A percentile compares a stretch with the other conserved stretches of the same genome.
Evolutionary conservation across 2,329 filamentous ascomycete genomes (phyloP).

Genomic region (Penicillium janthinellum): DNA sequence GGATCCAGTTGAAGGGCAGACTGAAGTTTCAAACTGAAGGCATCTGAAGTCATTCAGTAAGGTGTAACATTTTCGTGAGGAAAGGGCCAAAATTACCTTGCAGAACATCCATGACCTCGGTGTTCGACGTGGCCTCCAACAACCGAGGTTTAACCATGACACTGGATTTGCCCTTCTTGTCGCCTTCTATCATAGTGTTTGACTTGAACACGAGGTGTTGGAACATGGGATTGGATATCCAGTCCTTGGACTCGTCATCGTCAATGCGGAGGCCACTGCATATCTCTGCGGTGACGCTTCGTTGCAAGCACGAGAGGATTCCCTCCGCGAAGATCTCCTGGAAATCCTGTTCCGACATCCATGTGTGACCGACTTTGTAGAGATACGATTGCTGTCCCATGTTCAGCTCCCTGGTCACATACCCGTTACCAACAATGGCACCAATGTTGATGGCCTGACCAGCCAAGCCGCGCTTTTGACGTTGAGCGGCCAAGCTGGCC

Average conservation of each 20-base stretch:
- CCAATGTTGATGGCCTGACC: conserved; percentile 26
- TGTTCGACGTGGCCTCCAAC: conserved; percentile 16
- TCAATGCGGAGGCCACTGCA: conserved; percentile 27
- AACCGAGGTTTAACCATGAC: conserved; percentile 18
- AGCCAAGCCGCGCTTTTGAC: conserved; percentile 19
- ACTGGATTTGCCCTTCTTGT: conserved; percentile 19
- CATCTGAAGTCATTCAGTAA: conserved; percentile 10
- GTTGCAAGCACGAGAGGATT: conserved; percentile 26
- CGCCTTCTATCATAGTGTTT: conserved; percentile 7
- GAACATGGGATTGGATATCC: conserved; percentile 26
- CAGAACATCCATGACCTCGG: conserved; percentile 16
- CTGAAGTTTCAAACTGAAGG: conserved; percentile 20
- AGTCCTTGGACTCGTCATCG: conserved; percentile 26
- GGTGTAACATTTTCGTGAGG: too few relatives aligned
- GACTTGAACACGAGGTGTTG: conserved; percentile 25
- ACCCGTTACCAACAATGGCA: conserved; percentile 23
- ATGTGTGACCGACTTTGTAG: conserved; percentile 25
- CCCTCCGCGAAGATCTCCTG: conserved; percentile 36
- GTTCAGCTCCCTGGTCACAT: conserved; percentile 23
- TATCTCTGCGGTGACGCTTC: conserved; percentile 11
- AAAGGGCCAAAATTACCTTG: conserved; percentile 12
- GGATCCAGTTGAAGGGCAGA: conserved; percentile 23
- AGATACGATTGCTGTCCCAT: conserved; percentile 28
- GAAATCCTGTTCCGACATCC: conserved; percentile 36
- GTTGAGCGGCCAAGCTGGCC: conserved; percentile 30